Percentiles rank a stretch among this genome's conserved stretches.
phyloP scores from a whole-genome alignment of 176 grass and related monocot species.

The Panicum miliaceum region DNA sequence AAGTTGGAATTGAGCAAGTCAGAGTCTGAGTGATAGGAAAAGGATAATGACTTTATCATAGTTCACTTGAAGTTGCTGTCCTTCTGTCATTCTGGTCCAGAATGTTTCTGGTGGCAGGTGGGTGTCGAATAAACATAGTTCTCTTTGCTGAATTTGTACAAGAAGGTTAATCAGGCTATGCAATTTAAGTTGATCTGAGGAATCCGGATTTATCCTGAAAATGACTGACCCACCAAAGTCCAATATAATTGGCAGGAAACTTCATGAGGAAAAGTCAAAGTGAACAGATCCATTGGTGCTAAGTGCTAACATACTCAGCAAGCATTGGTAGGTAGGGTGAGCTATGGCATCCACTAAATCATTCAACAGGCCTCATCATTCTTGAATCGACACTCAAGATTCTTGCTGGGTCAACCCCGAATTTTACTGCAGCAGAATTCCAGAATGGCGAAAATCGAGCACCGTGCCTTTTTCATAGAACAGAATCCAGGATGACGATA shows the following conservation, averaged over 20 bases:
- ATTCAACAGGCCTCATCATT: neutral
- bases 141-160: slow-evolving; percentile 47
- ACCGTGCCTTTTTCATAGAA: neutral
- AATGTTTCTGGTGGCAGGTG: slow-evolving; percentile 42
- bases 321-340: neutral
- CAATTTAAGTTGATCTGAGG: neutral
- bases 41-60: neutral
- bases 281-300: neutral
- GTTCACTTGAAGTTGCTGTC: slow-evolving; percentile 55
- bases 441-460: neutral
- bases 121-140: slow-evolving; percentile 48
- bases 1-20: neutral
- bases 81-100: slow-evolving; percentile 45
- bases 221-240: neutral
- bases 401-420: neutral
- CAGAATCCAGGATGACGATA: neutral
- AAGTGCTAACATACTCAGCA: slow-evolving; percentile 42
- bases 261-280: neutral
- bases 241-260: slow-evolving; percentile 12
- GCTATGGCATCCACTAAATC: neutral
- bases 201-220: slow-evolving; percentile 4
- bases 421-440: neutral
- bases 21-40: neutral
- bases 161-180: neutral
- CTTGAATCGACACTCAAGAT: neutral